Conservation (phyloP, 805 yeast species). For the Candida patagonica region DNA sequence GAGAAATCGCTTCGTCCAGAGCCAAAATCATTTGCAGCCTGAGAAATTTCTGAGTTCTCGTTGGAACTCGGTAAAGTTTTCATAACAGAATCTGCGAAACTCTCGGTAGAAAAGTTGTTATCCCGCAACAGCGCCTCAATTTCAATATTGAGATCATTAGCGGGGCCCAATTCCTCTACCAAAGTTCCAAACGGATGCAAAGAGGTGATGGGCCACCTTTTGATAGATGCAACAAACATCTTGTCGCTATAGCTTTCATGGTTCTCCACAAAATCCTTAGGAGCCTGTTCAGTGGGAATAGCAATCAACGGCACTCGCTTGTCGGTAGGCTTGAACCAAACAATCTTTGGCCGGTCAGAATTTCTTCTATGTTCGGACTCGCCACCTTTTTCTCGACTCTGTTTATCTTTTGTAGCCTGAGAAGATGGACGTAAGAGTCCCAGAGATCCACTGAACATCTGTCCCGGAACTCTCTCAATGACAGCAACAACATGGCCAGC, state of each 20-base stretch:
- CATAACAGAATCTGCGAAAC: slow-evolving; percentile 33
- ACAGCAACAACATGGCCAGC: slow-evolving; percentile 99
- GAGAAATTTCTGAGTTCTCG: slow-evolving; percentile 5
- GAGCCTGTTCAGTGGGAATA: slow-evolving; percentile 97
- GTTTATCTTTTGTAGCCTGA: slow-evolving; percentile 74
- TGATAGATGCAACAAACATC: slow-evolving; percentile 87
- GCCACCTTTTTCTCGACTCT: slow-evolving; percentile 27
- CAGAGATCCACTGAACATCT: slow-evolving; percentile 86
- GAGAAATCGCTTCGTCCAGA: slow-evolving; percentile 44
- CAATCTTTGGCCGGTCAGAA: slow-evolving; percentile 72
- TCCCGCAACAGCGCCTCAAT: slow-evolving; percentile 82
- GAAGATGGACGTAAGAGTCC: slow-evolving; percentile 94
- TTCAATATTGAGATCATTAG: slow-evolving; percentile 69
- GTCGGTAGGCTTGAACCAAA: slow-evolving; percentile 98
- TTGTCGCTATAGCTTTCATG: slow-evolving; percentile 75
- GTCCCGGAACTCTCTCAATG: slow-evolving; percentile 95
- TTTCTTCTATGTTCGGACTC: slow-evolving; percentile 13
- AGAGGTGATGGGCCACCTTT: slow-evolving; percentile 98
- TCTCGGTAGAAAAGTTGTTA: slow-evolving; percentile 34
- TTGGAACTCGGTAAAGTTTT: slow-evolving; percentile 12
- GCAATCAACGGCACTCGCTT: slow-evolving; percentile 97
- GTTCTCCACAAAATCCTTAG: slow-evolving; percentile 87
- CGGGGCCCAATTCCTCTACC: slow-evolving; percentile 74
- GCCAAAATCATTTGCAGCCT: slow-evolving; percentile 15
- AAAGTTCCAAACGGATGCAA: slow-evolving; percentile 96